Evolutionary conservation across 441 rosid genomes (phyloP), one percentile per base, ranked within the genome.

Genomic region (Cnidoscolus chayamansa): DNA sequence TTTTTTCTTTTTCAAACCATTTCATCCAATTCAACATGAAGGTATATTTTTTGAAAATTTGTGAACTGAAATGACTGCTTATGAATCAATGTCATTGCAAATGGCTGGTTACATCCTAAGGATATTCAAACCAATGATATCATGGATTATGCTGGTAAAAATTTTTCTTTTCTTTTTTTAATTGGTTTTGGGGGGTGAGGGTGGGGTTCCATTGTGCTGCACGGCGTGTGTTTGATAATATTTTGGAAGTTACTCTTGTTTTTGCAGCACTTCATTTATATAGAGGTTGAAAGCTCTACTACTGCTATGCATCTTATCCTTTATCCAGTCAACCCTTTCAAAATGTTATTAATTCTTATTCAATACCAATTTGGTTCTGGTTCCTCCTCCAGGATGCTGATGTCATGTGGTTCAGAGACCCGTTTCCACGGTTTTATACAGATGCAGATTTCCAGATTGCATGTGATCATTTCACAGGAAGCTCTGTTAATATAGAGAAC

Each of bases 391-490:
- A 92, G 98, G 98, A 94, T 87, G 93, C 89, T 65, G 98, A 94
- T 86, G 75, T 92, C 81, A 86, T 92, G 97, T 94, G 98, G 97
- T 85, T 92, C 77, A 82, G 97, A 77, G 83, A 94, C 79, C 98
- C 98, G 74, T 92, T 92, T 84, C 90, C 88, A 16, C 86, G 81
- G 79, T 87, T 94, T 72, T 84, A 79, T 78, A 64, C 76, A 30
- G 97, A 90, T 79, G 92, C 79, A 61, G 98, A 94, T 84, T 88
- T 94, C 73, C 97, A 94, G 77, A 89, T 90, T 82, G 97, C 98
- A 0, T 94, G 97, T 54, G 98, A 94, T 80, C 73, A 80, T 61
- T 94, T 81, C 76, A 63, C 70, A 10, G 97, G 98, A 59, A 81
- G 83, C 74, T 74, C 95, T 65, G 80, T 76, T 65, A 85, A 87